These are phyloP conservation scores for Papiliotrema nemorosa DNA, from an alignment of 1,284 basidiomycete genomes.

Conservation along the genomic window DNA sequence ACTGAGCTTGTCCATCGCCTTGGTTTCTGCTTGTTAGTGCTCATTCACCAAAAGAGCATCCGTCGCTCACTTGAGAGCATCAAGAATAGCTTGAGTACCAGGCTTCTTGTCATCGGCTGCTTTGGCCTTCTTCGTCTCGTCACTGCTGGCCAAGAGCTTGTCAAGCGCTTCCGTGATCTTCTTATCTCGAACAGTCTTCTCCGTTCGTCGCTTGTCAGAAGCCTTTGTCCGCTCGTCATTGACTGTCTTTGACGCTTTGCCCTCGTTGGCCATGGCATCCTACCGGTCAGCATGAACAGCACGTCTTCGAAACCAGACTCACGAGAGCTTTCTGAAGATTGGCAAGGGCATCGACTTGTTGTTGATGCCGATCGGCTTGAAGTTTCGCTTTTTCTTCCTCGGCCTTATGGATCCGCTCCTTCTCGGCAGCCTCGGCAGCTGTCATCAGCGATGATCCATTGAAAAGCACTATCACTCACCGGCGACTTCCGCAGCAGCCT, in stretches of 20 bases:
- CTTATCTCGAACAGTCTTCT: slow-evolving; percentile 38
- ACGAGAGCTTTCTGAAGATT: slow-evolving; percentile 22
- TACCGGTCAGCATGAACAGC: slow-evolving; percentile 11
- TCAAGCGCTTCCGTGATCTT: slow-evolving; percentile 43
- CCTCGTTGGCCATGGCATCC: slow-evolving; percentile 36
- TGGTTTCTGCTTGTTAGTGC: slow-evolving; percentile 25
- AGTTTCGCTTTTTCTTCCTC: slow-evolving; percentile 36
- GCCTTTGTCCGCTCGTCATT: slow-evolving; percentile 31
- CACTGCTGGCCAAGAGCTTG: slow-evolving; percentile 38
- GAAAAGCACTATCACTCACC: slow-evolving; percentile 15
- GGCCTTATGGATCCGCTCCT: slow-evolving; percentile 27
- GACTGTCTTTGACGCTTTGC: slow-evolving; percentile 26
- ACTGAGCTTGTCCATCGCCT: slow-evolving; percentile 39
- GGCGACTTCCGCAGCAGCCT: slow-evolving; percentile 40
- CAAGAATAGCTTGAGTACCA: slow-evolving; percentile 44
- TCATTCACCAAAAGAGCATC: background rate
- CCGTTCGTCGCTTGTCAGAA: slow-evolving; percentile 38
- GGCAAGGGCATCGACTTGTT: slow-evolving; percentile 35
- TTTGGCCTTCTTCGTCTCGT: slow-evolving; percentile 43
- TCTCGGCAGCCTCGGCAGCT: slow-evolving; percentile 32
- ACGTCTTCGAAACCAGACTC: background rate
- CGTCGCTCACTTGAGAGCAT: slow-evolving; percentile 40
- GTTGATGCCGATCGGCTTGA: slow-evolving; percentile 36
- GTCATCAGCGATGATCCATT: slow-evolving; percentile 5
- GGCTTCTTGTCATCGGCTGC: slow-evolving; percentile 44